Percentiles rank a stretch among this genome's conserved stretches.
Evolutionary conservation across 1,139 yeast genomes (phyloP).

Genomic region (Yamadazyma epiphylla): DNA sequence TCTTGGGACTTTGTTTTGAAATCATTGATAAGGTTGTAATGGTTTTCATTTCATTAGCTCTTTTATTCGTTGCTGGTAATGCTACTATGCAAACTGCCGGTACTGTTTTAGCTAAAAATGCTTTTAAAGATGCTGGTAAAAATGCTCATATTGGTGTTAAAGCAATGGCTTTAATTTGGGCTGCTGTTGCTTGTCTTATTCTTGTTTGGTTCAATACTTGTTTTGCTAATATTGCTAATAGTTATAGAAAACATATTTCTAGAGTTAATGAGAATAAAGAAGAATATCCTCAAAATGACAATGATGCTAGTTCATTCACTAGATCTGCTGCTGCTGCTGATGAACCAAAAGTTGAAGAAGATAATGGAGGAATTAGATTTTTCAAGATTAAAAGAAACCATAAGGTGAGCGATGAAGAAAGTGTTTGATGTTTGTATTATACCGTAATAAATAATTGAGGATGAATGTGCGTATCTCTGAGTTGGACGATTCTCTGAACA

Average conservation of each 20-base stretch:
- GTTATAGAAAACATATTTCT: constrained; percentile 43
- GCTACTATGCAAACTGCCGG: constrained; percentile 68
- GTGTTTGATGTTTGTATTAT: constrained; percentile 33
- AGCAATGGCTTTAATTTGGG: constrained; percentile 66
- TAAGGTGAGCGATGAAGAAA: constrained; percentile 56
- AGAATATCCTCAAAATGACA: constrained; percentile 15
- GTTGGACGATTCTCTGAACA: too few relatives aligned
- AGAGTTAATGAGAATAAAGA: constrained; percentile 26
- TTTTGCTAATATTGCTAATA: constrained; percentile 46
- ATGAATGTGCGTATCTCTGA: too few relatives aligned
- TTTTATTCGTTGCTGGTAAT: constrained; percentile 54
- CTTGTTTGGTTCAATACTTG: constrained; percentile 54
- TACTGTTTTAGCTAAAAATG: constrained; percentile 59
- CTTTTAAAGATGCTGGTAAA: constrained; percentile 47
- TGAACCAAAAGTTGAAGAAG: constrained; percentile 32
- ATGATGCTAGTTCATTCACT: constrained; percentile 46
- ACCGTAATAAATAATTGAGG: background rate
- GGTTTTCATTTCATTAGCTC: constrained; percentile 49
- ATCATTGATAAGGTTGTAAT: constrained; percentile 53
- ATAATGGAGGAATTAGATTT: constrained; percentile 67
- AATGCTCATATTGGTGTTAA: constrained; percentile 52
- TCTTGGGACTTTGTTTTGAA: constrained; percentile 43
- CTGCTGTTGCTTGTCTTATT: constrained; percentile 53
- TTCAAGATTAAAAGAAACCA: constrained; percentile 73
- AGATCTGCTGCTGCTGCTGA: constrained; percentile 30